Evolutionary conservation across 352 stramenopile species (phyloP), one percentile per base, ranked within the genome.

Genomic region (Phytopythium delawarense): DNA sequence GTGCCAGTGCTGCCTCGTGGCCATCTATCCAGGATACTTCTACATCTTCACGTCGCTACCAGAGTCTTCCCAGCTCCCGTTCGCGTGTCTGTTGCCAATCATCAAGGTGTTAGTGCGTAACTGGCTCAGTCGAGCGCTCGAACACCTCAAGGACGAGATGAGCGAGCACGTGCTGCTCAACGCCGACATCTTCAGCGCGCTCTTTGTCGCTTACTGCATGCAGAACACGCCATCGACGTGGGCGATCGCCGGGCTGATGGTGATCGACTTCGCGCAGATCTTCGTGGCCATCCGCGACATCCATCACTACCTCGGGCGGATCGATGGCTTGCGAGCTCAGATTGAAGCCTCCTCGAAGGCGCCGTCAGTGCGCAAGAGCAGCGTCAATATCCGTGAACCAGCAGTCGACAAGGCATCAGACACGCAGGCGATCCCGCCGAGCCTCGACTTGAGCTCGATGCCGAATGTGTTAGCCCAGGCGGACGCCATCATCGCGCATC

Each of bases 201-300:
- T 71, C 7, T 74, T 74, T 20, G 46, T 71, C 6, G 66, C 67
- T 0, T 74, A 69, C 57, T 66, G 67, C 16, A 71, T 74, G 59
- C 64, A 71, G 20, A 74, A 61, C 18, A 62, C 58, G 4, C 67
- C 67, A 1, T 71, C 64, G 1, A 46, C 68, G 12, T 63, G 64
- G 9, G 63, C 59, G 0, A 66, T 60, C 7, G 13, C 70, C 0
- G 64, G 50, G 3, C 49, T 77, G 9, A 75, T 77, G n/a, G 49
- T 25, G 2, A 67, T 77, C 21, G 74, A 79, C 37, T 58, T 28
- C 2, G 46, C 44, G 3, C 67, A 74, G 54, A 71, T 74, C 60
- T 32, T 62, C 6, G 55, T 58, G 7, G 67, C 57, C 13, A 55
- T 71, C 21, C 48, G 62, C 16, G 67, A 74, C 32, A 34, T 69